A percentile compares a stretch with the other conserved stretches of the same genome.
These are phyloP conservation scores for Backusella macrospora DNA, from an alignment of 192 early-diverging fungal genomes.

Conservation along the genomic window DNA sequence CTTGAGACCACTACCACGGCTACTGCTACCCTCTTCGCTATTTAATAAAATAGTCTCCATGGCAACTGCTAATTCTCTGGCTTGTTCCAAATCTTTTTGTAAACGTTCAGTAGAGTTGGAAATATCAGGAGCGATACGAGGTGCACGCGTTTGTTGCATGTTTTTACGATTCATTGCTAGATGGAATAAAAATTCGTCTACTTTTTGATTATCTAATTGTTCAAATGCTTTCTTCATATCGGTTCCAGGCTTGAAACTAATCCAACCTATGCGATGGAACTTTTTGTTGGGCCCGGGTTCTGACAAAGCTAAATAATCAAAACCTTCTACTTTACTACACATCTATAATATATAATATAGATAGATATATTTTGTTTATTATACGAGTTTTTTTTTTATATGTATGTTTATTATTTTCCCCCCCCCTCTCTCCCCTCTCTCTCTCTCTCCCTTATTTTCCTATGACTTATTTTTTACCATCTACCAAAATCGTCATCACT, in stretches of 20 bases:
- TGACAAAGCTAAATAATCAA: constrained; percentile 80
- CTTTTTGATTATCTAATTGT: constrained; percentile 58
- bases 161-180: constrained; percentile 55
- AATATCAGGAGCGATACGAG: constrained; percentile 72
- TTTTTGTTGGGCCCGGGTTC: constrained; percentile 85
- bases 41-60: constrained; percentile 60
- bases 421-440: background rate
- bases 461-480: constrained; percentile 25
- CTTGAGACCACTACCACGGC: constrained; percentile 12
- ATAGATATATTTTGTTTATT: background rate
- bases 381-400: background rate
- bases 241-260: constrained; percentile 83
- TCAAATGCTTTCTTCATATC: constrained; percentile 75
- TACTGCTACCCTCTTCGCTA: background rate
- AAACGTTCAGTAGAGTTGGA: constrained; percentile 70
- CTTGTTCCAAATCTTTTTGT: constrained; percentile 73
- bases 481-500: constrained; percentile 19
- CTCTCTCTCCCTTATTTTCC: background rate
- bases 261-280: constrained; percentile 91
- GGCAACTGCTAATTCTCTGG: constrained; percentile 51
- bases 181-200: constrained; percentile 57
- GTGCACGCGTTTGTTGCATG: constrained; percentile 42
- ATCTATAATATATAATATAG: constrained; percentile 42
- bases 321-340: constrained; percentile 74
- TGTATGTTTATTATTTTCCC: too few relatives aligned